phyloP scores from a whole-genome alignment of 208 protist genomes.

The Willaertia magna region DNA sequence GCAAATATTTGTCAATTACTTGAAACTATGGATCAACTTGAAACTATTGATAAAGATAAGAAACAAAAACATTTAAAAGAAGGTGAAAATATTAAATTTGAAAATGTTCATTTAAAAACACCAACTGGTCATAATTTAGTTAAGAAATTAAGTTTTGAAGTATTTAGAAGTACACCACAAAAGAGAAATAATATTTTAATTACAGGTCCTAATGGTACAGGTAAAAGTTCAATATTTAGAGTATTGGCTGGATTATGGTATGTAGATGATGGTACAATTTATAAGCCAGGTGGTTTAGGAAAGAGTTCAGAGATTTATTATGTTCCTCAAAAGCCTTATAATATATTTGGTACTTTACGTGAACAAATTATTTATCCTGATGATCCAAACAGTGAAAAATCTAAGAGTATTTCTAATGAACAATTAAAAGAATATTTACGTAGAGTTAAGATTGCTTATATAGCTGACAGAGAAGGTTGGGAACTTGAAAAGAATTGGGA shows the following conservation, averaged over 20 bases:
- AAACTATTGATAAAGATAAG: background rate
- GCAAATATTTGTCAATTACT: background rate
- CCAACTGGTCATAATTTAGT: slow-evolving; percentile 49
- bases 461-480: slow-evolving; percentile 17
- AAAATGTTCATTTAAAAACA: slow-evolving; percentile 46
- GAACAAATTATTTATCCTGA: slow-evolving; percentile 70
- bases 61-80: slow-evolving; percentile 26
- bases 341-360: slow-evolving; percentile 53
- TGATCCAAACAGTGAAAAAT: background rate
- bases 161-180: slow-evolving; percentile 20
- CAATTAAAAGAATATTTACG: background rate
- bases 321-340: slow-evolving; percentile 64
- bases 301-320: slow-evolving; percentile 49
- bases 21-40: background rate
- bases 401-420: background rate
- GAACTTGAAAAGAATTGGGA: slow-evolving; percentile 43
- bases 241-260: slow-evolving; percentile 55
- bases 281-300: slow-evolving; percentile 42
- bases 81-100: slow-evolving; percentile 60
- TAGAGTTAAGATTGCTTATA: background rate
- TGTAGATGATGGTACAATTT: slow-evolving; percentile 43
- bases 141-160: slow-evolving; percentile 48
- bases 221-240: slow-evolving; percentile 43
- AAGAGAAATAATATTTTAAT: slow-evolving; percentile 68
- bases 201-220: slow-evolving; percentile 69